A percentile compares a stretch with the other conserved stretches of the same genome.
phyloP scores from a whole-genome alignment of 2,329 filamentous ascomycete species.

The Zymoseptoria ardabiliae region DNA sequence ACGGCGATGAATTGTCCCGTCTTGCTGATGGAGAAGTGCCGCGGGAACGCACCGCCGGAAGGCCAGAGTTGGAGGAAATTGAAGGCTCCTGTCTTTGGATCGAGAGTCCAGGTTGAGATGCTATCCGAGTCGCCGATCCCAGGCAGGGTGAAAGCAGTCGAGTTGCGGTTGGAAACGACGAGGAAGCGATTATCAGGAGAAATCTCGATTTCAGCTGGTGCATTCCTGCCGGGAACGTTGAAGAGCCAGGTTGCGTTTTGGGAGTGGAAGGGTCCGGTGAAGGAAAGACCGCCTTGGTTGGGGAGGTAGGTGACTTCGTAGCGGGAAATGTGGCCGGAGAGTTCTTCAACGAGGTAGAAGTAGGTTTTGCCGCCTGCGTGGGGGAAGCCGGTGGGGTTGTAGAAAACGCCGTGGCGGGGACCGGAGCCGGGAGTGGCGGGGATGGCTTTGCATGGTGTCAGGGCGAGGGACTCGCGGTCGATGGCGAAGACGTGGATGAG shows the following conservation, averaged over 20 bases:
- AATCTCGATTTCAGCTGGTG: constrained; percentile 50
- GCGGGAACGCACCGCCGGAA: constrained; percentile 57
- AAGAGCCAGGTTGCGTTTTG: constrained; percentile 42
- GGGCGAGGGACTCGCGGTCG: constrained; percentile 18
- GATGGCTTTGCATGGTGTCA: constrained; percentile 23
- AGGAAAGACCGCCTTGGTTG: constrained; percentile 38
- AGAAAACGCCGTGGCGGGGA: constrained; percentile 32
- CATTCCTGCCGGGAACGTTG: constrained; percentile 40
- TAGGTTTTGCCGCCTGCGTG: constrained; percentile 22
- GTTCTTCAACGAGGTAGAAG: constrained; percentile 41
- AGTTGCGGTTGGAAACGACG: constrained; percentile 61
- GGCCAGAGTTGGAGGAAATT: constrained; percentile 51
- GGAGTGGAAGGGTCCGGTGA: constrained; percentile 36
- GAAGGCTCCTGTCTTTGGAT: constrained; percentile 49
- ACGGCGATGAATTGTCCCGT: constrained; percentile 59
- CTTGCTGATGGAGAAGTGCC: constrained; percentile 61
- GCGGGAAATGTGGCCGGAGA: constrained; percentile 41
- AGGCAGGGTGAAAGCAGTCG: constrained; percentile 43
- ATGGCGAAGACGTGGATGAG: constrained; percentile 30
- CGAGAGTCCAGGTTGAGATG: constrained; percentile 55
- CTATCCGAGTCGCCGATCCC: constrained; percentile 50
- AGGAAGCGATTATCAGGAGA: constrained; percentile 50
- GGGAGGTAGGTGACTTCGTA: constrained; percentile 43
- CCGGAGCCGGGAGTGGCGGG: constrained; percentile 26
- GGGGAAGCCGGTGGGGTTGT: constrained; percentile 23